phyloP scores from a whole-genome alignment of 345 rosid genomes.

The Gossypium mustelinum region DNA sequence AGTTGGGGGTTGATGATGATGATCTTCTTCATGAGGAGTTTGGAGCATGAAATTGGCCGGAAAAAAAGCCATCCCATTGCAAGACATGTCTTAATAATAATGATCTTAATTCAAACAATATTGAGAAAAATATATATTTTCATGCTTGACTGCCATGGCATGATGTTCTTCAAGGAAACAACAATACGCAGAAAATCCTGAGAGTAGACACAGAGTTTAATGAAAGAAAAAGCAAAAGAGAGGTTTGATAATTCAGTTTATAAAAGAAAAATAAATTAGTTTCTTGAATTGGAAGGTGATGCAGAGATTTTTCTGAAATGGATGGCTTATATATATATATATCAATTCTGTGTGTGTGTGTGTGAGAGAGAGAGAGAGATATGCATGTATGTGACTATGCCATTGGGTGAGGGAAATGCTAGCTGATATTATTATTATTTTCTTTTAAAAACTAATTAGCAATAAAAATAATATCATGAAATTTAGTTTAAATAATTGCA shows the following conservation, averaged over 20 bases:
- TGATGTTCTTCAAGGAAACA: neutral
- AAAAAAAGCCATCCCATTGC: slow-evolving; percentile 90
- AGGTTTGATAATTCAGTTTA: slow-evolving; percentile 5
- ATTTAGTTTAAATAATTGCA: neutral
- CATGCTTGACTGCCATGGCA: neutral
- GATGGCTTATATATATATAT: slow-evolving; percentile 33
- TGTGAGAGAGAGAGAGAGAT: slow-evolving; percentile 4
- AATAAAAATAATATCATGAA: neutral
- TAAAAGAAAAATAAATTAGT: neutral
- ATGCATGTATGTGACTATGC: slow-evolving; percentile 25
- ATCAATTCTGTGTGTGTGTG: neutral
- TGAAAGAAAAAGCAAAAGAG: slow-evolving; percentile 9
- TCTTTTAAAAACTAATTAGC: neutral
- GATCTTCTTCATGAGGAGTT: slow-evolving; percentile 51
- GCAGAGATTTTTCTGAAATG: slow-evolving; percentile 26
- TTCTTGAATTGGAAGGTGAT: slow-evolving; percentile 22
- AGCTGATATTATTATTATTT: neutral
- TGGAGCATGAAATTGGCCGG: slow-evolving; percentile 86
- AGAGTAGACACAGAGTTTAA: slow-evolving; percentile 5
- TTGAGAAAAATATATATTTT: neutral
- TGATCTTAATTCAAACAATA: slow-evolving; percentile 15
- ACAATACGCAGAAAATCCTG: neutral
- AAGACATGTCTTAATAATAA: slow-evolving; percentile 39
- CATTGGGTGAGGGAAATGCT: neutral
- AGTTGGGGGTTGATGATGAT: slow-evolving; percentile 46